Evolutionary conservation across 495 filamentous ascomycete species (phyloP), one percentile per base, ranked within the genome.

Genomic region (Elaphomyces granulatus): DNA sequence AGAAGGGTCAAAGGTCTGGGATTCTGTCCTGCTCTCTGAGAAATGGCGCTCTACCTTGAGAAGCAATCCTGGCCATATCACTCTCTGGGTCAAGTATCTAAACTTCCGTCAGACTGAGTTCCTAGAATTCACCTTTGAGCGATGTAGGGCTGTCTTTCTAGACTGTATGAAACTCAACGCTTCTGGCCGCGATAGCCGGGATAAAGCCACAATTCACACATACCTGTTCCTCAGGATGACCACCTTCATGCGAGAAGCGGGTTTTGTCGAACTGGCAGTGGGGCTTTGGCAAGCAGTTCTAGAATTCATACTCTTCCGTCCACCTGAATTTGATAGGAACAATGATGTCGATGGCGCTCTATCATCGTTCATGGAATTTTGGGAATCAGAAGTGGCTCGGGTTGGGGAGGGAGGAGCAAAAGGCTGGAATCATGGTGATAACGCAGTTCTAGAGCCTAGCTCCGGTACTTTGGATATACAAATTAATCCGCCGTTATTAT

Each of bases 281-380:
- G 85, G 79, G 14, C 65, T 81, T 8, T 94, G 92, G 84, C 90
- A 98, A 53, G 80, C 72, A 7, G 48, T 81, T 4, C 62, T 96
- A 3, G 90, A 96, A 53, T 66, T 83, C 34, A 71, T 73, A 23
- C 77, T 83, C 41, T 74, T 76, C 37, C 60, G 58, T 14, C 78
- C 78, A 3, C 32, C 34, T 7, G 18, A 41, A 4, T 34, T 52
- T 17, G 20, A 37, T 16, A 38, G 23, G 20, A 38, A 12, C 8
- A 38, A 46, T 2, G 21, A 44, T 19, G 33, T 45, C 6, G 32
- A 44, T 6, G n/a, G n/a, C n/a, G 38, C 52, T 9, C 45, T 73
- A 0, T 47, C 63, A n/a, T 53, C 52, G n/a, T 80, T 92, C 38
- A 52, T 66, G 19, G 64, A 71, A 7, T 94, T 87, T 46, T 98